A percentile compares a stretch with the other conserved stretches of the same genome.
These are phyloP conservation scores for Farysia itapuensis DNA, from an alignment of 1,284 basidiomycete species.

Conservation along the genomic window DNA sequence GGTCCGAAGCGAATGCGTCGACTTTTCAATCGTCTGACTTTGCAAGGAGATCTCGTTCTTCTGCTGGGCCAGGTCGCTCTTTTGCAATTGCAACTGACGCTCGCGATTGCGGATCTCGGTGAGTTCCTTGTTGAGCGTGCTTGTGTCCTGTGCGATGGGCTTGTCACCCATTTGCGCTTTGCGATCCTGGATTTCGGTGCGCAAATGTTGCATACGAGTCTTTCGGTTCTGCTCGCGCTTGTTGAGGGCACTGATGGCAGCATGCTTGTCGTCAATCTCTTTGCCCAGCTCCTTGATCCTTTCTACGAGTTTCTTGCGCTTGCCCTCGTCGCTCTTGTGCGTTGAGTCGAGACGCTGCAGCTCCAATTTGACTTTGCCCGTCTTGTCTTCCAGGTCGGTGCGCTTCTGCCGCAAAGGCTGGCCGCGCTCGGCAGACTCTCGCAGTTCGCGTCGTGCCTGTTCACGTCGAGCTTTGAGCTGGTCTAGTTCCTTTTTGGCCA, in stretches of 20 bases:
- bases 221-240: slow-evolving; percentile 32
- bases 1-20: slow-evolving; percentile 7
- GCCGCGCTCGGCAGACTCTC: slow-evolving; percentile 15
- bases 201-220: slow-evolving; percentile 20
- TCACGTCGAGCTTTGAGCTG: slow-evolving; percentile 20
- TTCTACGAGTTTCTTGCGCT: slow-evolving; percentile 9
- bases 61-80: slow-evolving; percentile 16
- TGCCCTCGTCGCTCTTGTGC: slow-evolving; percentile 16
- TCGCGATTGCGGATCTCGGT: slow-evolving; percentile 17
- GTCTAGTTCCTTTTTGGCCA: slow-evolving; percentile 25
- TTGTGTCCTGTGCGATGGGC: slow-evolving; percentile 22
- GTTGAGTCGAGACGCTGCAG: slow-evolving; percentile 14
- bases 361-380: slow-evolving; percentile 20
- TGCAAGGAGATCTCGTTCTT: slow-evolving; percentile 24
- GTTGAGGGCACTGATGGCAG: slow-evolving; percentile 26
- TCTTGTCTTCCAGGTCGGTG: slow-evolving; percentile 26
- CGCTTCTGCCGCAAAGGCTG: slow-evolving; percentile 15
- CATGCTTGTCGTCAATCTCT: slow-evolving; percentile 21
- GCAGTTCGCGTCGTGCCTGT: slow-evolving; percentile 11
- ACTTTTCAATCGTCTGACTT: slow-evolving; percentile 13
- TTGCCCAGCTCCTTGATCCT: slow-evolving; percentile 23
- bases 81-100: slow-evolving; percentile 19
- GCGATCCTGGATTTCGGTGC: slow-evolving; percentile 25
- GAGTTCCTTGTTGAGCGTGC: slow-evolving; percentile 9
- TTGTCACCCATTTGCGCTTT: slow-evolving; percentile 15